phyloP scores from a whole-genome alignment of 148 eudicot species.

The Vaccinium myrtillus region DNA sequence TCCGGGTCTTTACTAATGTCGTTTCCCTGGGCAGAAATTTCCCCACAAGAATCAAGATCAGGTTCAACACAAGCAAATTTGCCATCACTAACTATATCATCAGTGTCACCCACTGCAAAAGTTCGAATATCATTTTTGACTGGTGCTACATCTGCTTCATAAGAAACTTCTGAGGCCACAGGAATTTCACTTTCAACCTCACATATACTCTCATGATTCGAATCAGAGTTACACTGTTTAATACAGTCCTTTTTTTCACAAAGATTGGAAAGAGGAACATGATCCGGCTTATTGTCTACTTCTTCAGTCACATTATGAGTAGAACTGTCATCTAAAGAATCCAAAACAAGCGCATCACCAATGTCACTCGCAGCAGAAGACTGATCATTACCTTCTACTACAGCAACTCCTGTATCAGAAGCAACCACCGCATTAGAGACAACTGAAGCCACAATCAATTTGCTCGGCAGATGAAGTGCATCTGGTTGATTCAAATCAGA shows the following conservation, averaged over 20 bases:
- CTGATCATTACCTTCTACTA: neutral
- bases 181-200: conserved; percentile 1
- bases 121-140: conserved; percentile 12
- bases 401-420: conserved; percentile 9
- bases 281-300: neutral
- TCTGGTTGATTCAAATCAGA: conserved; percentile 1
- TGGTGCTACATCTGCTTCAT: conserved; percentile 4
- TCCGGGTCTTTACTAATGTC: neutral
- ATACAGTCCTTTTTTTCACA: neutral
- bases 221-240: neutral
- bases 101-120: conserved; percentile 10
- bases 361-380: neutral
- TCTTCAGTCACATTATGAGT: neutral
- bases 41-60: conserved; percentile 18
- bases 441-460: conserved; percentile 7
- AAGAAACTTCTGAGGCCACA: conserved; percentile 15
- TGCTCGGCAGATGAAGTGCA: neutral
- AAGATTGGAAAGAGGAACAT: neutral
- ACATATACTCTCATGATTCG: neutral
- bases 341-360: neutral
- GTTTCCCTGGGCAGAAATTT: conserved; percentile 14
- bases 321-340: neutral
- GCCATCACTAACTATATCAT: conserved; percentile 16
- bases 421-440: conserved; percentile 6
- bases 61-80: conserved; percentile 21